Conservation (phyloP, 1,139 yeast species). For the Yamadazyma blattariae region DNA sequence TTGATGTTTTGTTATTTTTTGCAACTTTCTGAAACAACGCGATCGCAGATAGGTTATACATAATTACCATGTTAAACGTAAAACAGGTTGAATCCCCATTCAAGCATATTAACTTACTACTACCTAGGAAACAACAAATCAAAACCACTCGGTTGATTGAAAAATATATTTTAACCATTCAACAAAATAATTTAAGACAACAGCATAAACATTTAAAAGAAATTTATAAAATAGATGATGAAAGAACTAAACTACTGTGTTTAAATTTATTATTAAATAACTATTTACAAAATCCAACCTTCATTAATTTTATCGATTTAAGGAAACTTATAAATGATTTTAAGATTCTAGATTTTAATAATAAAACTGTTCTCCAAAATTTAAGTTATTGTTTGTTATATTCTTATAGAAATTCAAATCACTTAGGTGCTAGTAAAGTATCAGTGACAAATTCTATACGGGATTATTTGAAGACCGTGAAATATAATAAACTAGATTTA, state of each 20-base stretch:
- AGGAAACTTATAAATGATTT: slow-evolving; percentile 7
- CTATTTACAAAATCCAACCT: slow-evolving; percentile 11
- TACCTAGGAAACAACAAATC: too few species aligned
- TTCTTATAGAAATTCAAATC: slow-evolving; percentile 7
- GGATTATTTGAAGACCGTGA: too few species aligned
- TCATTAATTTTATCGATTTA: slow-evolving; percentile 11
- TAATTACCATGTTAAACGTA: too few species aligned
- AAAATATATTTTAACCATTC: slow-evolving; percentile 1
- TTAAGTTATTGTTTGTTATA: slow-evolving; percentile 8
- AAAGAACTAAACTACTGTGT: slow-evolving; percentile 10
- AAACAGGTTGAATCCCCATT: too few species aligned
- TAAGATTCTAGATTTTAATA: slow-evolving; percentile 3
- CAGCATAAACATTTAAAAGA: slow-evolving; percentile 1
- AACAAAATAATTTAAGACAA: slow-evolving; percentile 4
- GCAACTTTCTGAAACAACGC: too few species aligned
- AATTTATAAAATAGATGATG: slow-evolving; percentile 3
- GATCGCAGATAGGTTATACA: too few species aligned
- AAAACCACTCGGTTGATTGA: background rate
- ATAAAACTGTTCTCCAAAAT: background rate
- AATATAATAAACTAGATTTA: background rate
- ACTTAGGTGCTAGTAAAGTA: background rate
- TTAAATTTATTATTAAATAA: slow-evolving; percentile 10
- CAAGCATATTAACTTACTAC: background rate
- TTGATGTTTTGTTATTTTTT: too few species aligned
- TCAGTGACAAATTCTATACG: slow-evolving; percentile 1